A percentile compares a stretch with the other conserved stretches of the same genome.
Conservation (phyloP, 1,139 yeast genomes). For the Debaryomyces sp. region DNA sequence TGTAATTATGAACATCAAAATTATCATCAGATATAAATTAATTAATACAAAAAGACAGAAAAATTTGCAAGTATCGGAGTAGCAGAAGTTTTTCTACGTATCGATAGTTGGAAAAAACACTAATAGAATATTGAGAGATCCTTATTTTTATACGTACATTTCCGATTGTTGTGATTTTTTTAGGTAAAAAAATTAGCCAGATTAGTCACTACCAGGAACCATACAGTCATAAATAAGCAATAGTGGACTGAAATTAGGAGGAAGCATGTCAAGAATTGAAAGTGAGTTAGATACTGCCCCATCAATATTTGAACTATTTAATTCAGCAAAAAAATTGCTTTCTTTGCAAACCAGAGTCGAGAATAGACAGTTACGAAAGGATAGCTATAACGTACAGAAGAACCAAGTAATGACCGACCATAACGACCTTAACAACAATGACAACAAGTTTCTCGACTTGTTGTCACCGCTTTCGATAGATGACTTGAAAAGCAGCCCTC, state of each 20-base stretch:
- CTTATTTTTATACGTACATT: not conserved
- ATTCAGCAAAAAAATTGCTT: constrained; percentile 45
- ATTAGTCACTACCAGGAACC: not conserved
- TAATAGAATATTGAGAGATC: not conserved
- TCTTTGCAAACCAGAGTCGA: constrained; percentile 45
- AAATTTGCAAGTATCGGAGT: not conserved
- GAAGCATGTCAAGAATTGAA: not conserved
- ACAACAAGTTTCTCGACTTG: constrained; percentile 32
- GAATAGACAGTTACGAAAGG: constrained; percentile 43
- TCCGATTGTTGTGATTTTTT: not conserved
- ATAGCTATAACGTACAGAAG: constrained; percentile 29
- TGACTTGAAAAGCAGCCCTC: constrained; percentile 29
- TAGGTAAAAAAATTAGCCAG: not conserved
- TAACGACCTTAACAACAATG: constrained; percentile 2
- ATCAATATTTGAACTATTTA: constrained; percentile 45
- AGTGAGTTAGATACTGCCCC: constrained; percentile 22
- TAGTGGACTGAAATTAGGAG: not conserved
- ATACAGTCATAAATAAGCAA: not conserved
- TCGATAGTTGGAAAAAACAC: not conserved
- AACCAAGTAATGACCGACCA: constrained; percentile 13
- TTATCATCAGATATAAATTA: not conserved
- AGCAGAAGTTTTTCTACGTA: not conserved
- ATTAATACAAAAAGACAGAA: not conserved
- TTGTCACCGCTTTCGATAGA: constrained; percentile 46
- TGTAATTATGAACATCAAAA: not conserved